These are phyloP conservation scores for Macadamia integrifolia DNA, from an alignment of 164 flowering plant species.

Conservation along the genomic window DNA sequence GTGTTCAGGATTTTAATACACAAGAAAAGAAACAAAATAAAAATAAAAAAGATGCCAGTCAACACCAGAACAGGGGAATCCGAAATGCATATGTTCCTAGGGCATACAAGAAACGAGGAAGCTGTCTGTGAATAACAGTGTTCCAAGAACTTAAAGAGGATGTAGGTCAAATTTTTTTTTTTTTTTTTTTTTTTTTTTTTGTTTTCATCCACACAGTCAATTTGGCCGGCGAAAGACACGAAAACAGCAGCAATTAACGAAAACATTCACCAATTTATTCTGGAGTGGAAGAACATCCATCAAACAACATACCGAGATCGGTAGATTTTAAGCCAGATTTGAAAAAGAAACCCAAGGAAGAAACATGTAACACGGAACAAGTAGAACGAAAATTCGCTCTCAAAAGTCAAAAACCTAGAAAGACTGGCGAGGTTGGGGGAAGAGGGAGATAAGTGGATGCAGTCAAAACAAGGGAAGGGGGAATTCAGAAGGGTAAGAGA, in stretches of 20 bases:
- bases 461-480: neutral
- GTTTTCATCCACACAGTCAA: neutral
- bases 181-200: too few relatives aligned
- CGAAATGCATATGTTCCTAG: constrained; percentile 10
- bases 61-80: constrained; percentile 17
- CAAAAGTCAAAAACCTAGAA: neutral
- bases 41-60: neutral
- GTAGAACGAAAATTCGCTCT: neutral
- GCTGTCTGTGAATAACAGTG: constrained; percentile 5
- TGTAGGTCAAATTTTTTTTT: neutral
- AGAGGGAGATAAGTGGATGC: neutral
- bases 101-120: constrained; percentile 19
- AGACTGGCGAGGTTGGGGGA: neutral
- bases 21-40: neutral
- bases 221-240: neutral
- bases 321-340: neutral
- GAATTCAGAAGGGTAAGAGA: neutral
- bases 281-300: neutral
- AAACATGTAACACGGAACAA: neutral
- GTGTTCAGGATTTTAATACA: neutral
- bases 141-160: neutral
- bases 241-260: neutral
- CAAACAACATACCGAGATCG: neutral
- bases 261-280: neutral
- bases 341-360: neutral